phyloP scores from a whole-genome alignment of 139 green algal species.

The Dunaliella primolecta region DNA sequence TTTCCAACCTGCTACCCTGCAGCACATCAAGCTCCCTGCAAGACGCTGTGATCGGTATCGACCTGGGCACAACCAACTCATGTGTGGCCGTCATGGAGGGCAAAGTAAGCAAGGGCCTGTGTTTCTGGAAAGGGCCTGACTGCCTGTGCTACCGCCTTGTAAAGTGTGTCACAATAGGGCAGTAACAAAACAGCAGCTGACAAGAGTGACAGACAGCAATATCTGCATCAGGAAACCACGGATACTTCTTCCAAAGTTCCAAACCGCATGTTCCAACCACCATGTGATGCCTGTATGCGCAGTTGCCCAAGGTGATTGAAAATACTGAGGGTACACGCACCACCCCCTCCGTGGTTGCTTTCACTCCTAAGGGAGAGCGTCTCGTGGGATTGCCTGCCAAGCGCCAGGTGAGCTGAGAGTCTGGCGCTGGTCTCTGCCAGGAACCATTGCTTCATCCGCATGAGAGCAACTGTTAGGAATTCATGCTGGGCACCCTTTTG shows the following conservation, averaged over 20 bases:
- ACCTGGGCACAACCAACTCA: conserved; percentile 98
- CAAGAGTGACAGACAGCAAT: no score
- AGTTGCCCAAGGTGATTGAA: conserved; percentile 91
- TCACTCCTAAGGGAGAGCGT: conserved; percentile 95
- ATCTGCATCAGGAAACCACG: no score
- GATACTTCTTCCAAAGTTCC: no score
- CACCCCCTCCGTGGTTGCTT: conserved; percentile 96
- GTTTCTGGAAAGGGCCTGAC: background rate
- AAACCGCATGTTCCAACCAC: no score
- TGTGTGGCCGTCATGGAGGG: conserved; percentile 99
- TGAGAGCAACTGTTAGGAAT: background rate
- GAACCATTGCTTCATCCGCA: background rate
- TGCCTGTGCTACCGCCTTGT: no score
- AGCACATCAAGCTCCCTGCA: conserved; percentile 47
- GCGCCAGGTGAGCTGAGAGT: conserved; percentile 72
- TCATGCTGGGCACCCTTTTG: no score
- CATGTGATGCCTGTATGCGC: no score
- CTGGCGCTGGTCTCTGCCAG: no score
- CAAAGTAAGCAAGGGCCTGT: conserved; percentile 67
- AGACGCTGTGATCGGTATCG: conserved; percentile 96
- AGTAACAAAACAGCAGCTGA: no score
- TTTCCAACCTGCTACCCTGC: background rate
- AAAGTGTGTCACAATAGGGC: no score
- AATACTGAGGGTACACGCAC: conserved; percentile 96
- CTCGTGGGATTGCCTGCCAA: conserved; percentile 95